Evolutionary conservation across 2,329 filamentous ascomycete species (phyloP).

Genomic region (Trichoderma arundinaceum): DNA sequence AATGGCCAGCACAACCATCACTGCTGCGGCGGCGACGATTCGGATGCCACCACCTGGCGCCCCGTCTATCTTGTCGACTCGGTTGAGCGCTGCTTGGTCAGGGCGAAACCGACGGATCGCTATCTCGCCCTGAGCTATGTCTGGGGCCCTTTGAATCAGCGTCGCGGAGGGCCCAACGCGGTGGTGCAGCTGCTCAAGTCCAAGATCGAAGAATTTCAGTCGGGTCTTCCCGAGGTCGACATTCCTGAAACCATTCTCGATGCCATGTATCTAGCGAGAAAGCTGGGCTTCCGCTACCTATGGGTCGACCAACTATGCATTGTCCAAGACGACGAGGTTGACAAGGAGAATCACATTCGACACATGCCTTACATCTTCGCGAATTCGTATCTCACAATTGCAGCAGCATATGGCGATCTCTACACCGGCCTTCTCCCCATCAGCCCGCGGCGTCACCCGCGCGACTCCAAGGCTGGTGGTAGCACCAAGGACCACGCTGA

Average conservation of each 20-base stretch:
- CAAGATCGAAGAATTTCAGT: conserved; percentile 47
- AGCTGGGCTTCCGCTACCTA: conserved; percentile 51
- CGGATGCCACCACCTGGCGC: conserved; percentile 44
- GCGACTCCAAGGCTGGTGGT: conserved; percentile 33
- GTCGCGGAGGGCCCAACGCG: conserved; percentile 39
- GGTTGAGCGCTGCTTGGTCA: conserved; percentile 48
- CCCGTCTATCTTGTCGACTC: conserved; percentile 51
- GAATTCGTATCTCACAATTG: conserved; percentile 53
- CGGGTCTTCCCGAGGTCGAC: conserved; percentile 46
- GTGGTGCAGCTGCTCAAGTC: conserved; percentile 44
- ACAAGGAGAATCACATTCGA: conserved; percentile 48
- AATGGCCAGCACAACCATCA: conserved; percentile 50
- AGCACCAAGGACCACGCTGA: conserved; percentile 46
- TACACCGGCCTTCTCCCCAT: conserved; percentile 47
- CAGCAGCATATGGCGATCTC: conserved; percentile 50
- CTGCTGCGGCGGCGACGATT: conserved; percentile 42
- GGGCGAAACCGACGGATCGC: conserved; percentile 46
- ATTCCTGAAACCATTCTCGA: conserved; percentile 52
- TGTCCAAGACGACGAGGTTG: conserved; percentile 50
- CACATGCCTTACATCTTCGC: conserved; percentile 55
- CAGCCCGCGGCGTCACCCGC: conserved; percentile 42
- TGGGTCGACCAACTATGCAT: conserved; percentile 56
- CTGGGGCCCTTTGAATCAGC: conserved; percentile 43
- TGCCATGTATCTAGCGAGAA: conserved; percentile 52
- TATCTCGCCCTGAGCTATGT: conserved; percentile 56